A percentile compares a stretch with the other conserved stretches of the same genome.
These are phyloP conservation scores for Adansonia grandidieri DNA, from an alignment of 441 rosid genomes.

Conservation along the genomic window DNA sequence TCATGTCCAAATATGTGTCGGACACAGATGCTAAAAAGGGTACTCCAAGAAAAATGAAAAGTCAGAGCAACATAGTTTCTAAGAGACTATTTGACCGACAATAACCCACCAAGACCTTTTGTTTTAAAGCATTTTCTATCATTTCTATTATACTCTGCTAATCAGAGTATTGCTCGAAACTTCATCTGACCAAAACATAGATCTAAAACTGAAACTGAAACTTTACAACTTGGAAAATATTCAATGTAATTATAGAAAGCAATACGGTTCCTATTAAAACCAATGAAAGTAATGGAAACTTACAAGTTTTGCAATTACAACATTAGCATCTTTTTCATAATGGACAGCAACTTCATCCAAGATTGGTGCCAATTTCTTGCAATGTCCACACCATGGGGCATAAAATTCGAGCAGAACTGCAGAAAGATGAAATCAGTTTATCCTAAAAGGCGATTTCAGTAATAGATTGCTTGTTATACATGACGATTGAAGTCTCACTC, in stretches of 20 bases:
- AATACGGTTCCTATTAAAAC: not conserved
- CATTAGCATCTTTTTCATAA: slow-evolving; percentile 55
- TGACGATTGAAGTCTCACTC: not conserved
- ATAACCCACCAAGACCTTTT: not conserved
- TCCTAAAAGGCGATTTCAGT: not conserved
- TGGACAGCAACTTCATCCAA: slow-evolving; percentile 91
- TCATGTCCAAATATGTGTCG: too few species aligned
- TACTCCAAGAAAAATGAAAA: too few species aligned
- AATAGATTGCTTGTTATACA: not conserved
- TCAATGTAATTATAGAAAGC: slow-evolving; percentile 1
- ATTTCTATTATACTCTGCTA: not conserved
- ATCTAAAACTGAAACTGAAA: not conserved
- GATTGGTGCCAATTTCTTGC: slow-evolving; percentile 88
- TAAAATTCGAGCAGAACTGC: slow-evolving; percentile 93
- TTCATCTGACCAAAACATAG: slow-evolving; percentile 6
- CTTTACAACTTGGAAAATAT: not conserved
- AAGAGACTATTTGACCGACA: slow-evolving; percentile 5
- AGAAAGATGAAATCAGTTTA: slow-evolving; percentile 16
- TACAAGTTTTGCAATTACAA: slow-evolving; percentile 84
- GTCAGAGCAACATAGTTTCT: not conserved
- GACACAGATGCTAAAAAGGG: too few species aligned
- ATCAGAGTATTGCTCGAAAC: not conserved
- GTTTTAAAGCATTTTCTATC: not conserved
- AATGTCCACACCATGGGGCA: slow-evolving; percentile 99
- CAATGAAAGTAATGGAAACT: slow-evolving; percentile 33